phyloP scores from a whole-genome alignment of 768 basidiomycete genomes.

The Cystofilobasidium macerans region DNA sequence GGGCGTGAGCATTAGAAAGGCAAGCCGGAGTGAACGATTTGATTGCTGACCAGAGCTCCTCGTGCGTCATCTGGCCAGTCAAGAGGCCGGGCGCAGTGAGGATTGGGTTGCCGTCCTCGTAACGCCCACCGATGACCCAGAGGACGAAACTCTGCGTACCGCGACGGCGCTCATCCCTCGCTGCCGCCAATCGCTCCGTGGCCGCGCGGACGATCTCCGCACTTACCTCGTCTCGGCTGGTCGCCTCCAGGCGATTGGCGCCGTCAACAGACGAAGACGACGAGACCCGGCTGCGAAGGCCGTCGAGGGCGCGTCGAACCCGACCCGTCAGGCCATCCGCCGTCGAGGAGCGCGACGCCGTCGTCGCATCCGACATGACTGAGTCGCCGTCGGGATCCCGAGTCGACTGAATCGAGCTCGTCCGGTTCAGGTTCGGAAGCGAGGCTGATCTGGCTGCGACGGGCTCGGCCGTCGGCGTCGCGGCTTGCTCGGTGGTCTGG shows the following conservation, averaged over 20 bases:
- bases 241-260: no score
- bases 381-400: background rate
- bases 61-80: conserved; percentile 40
- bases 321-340: background rate
- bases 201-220: background rate
- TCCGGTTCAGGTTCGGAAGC: no score
- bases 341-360: no score
- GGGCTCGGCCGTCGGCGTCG: no score
- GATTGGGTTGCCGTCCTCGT: conserved; percentile 78
- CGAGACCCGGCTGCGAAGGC: background rate
- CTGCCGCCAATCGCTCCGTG: background rate
- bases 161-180: background rate
- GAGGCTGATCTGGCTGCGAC: no score
- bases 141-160: background rate
- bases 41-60: conserved; percentile 40
- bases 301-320: background rate
- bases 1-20: background rate
- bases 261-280: background rate
- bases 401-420: background rate
- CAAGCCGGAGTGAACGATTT: background rate
- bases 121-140: conserved; percentile 52
- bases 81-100: conserved; percentile 47
- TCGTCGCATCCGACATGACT: background rate
- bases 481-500: background rate
- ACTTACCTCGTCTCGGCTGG: no score